phyloP scores from a whole-genome alignment of 257 asterid species.

The Gentiana dahurica region DNA sequence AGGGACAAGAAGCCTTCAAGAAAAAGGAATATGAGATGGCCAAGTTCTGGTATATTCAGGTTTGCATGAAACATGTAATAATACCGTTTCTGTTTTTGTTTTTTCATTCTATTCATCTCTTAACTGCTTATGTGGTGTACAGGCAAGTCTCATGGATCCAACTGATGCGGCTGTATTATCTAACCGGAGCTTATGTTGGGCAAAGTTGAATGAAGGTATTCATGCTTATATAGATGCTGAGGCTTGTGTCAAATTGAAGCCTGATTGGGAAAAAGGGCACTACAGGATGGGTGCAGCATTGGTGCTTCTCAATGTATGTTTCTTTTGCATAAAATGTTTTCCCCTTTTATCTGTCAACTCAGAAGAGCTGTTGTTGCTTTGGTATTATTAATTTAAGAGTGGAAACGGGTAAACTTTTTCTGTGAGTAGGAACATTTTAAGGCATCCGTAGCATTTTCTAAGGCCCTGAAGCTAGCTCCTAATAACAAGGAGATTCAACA shows the following conservation, averaged over 20 bases:
- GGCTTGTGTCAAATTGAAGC: not conserved
- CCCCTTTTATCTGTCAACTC: no score
- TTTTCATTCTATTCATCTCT: no score
- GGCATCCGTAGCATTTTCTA: constrained; percentile 13
- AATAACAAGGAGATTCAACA: constrained; percentile 11
- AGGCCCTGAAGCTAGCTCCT: constrained; percentile 17
- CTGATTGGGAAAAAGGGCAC: constrained; percentile 10
- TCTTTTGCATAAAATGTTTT: no score
- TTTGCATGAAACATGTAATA: not conserved
- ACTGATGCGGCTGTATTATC: constrained; percentile 6
- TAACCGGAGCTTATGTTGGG: constrained; percentile 9
- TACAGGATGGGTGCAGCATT: constrained; percentile 11
- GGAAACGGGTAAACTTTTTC: not conserved
- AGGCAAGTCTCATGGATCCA: constrained; percentile 5
- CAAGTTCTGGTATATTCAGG: constrained; percentile 21
- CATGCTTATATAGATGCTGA: constrained; percentile 6
- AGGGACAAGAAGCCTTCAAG: constrained; percentile 12
- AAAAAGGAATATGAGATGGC: constrained; percentile 15
- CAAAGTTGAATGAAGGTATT: not conserved
- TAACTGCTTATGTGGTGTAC: not conserved
- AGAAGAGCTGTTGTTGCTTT: no score
- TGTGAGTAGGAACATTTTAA: constrained; percentile 3
- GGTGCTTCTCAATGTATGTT: constrained; percentile 3
- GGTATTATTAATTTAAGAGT: no score
- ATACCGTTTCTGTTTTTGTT: no score